Evolutionary conservation across 257 asterid genomes (phyloP).

Genomic region (Gynochthodes officinalis): DNA sequence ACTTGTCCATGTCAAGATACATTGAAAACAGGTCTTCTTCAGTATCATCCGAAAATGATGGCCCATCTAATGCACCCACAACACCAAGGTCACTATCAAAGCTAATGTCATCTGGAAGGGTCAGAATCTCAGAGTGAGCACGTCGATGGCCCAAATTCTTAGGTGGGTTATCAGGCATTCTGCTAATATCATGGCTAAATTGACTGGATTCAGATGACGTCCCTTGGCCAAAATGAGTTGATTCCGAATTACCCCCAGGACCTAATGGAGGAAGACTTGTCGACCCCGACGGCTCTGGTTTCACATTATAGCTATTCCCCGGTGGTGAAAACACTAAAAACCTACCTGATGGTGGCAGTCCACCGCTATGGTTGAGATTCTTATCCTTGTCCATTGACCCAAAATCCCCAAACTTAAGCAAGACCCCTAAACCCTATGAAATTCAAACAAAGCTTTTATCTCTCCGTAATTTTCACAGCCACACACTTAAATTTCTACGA

Average conservation of each 20-base stretch:
- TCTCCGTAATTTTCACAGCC: not conserved
- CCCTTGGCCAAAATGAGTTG: constrained; percentile 55
- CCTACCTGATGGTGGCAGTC: constrained; percentile 78
- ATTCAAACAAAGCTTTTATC: not conserved
- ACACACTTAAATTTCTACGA: not conserved
- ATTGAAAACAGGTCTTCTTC: constrained; percentile 77
- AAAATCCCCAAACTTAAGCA: constrained; percentile 9
- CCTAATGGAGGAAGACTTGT: constrained; percentile 62
- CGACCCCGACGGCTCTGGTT: constrained; percentile 50
- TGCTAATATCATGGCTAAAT: constrained; percentile 80
- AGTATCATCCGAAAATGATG: constrained; percentile 77
- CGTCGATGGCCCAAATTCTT: constrained; percentile 84
- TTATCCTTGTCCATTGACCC: constrained; percentile 77
- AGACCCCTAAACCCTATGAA: not conserved
- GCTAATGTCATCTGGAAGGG: constrained; percentile 94
- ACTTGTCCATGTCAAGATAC: constrained; percentile 86
- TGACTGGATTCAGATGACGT: constrained; percentile 44
- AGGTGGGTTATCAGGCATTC: constrained; percentile 87
- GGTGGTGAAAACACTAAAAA: constrained; percentile 58
- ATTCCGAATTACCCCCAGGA: constrained; percentile 48
- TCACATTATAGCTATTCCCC: constrained; percentile 39
- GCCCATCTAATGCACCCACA: constrained; percentile 90
- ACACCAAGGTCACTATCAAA: constrained; percentile 92
- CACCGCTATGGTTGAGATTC: constrained; percentile 37
- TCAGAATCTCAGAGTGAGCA: constrained; percentile 88